Base-by-base conservation (phyloP, 495 filamentous ascomycete genomes). In the Aspergillus sparsus region DNA sequence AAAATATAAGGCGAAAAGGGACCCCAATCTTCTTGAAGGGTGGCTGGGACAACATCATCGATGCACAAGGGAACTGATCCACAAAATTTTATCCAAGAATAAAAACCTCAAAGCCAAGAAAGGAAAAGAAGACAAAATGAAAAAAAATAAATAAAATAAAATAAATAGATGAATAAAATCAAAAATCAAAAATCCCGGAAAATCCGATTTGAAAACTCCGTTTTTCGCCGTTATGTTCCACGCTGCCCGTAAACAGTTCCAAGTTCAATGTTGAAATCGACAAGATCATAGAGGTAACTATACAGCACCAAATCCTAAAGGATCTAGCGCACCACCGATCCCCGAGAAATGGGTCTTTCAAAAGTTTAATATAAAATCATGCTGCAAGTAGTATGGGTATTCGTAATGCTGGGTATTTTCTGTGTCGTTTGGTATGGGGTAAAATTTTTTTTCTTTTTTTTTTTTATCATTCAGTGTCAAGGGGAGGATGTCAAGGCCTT, bases 211-310 rank as follows among this genome's bases (percentile, higher is more conserved):
- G 6, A 16, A 21, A 52, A 68, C 60, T 57, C 58, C 66, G 16
- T 36, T 27, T 36, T 57, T 64, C 63, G 66, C 66, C 66, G 36
- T 63, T 34, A 64, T 62, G 55, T 50, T 52, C 46, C 55, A 60
- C 44, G 44, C n/a, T 47, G 44, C 12, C 44, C 27, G 44, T 47
- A 18, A 21, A 47, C 15, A 16, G 15, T 47, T 21, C 44, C 16
- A 15, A 47, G 44, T 54, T 62, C 53, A 51, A 53, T 46, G 16
- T 47, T 57, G 58, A 52, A 66, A 56, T 41, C 46, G 54, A 41
- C 39, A 50, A 54, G 52, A 39, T 60, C 41, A 37, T 58, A 45
- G 18, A 35, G 47, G 27, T 65, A 60, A 62, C 53, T 61, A 39
- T 64, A 64, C 62, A 61, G 53, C 57, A 53, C 53, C 53, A 62